These are phyloP conservation scores for Staphylotrichum tortipilum DNA, from an alignment of 495 filamentous ascomycete species.

Conservation along the genomic window DNA sequence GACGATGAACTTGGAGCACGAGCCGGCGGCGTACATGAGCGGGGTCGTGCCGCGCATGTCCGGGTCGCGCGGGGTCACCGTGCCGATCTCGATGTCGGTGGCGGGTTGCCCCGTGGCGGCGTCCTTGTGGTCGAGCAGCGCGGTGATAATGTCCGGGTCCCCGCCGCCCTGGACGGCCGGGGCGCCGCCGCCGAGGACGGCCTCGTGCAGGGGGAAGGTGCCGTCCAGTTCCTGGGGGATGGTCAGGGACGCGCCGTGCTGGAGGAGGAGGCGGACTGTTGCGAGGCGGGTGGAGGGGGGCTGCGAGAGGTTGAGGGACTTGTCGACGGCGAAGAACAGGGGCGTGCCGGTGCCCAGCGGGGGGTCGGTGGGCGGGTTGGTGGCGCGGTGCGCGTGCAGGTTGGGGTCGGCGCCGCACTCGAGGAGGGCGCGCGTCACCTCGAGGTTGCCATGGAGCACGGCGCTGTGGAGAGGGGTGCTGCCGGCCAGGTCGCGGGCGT, in stretches of 20 bases:
- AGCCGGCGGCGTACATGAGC: conserved; percentile 2
- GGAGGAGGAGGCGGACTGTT: not conserved
- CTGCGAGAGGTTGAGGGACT: not conserved
- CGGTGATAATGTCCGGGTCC: too few relatives aligned
- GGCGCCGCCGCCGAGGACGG: not conserved
- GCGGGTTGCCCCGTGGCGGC: not conserved
- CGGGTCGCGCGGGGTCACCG: not conserved
- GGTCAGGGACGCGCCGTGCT: not conserved
- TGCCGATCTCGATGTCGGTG: not conserved
- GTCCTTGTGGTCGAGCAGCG: not conserved
- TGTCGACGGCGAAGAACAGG: not conserved
- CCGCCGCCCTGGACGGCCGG: too few relatives aligned
- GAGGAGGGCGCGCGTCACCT: not conserved
- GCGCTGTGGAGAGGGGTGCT: not conserved
- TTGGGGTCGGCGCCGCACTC: not conserved
- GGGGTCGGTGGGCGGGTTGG: too few relatives aligned
- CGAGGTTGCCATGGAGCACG: not conserved
- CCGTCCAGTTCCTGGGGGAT: not conserved
- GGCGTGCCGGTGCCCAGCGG: not conserved
- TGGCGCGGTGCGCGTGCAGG: too few relatives aligned
- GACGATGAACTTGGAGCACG: not conserved
- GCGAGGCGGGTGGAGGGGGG: not conserved
- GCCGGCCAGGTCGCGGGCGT: not conserved
- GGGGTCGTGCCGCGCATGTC: not conserved
- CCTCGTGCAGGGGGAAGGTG: not conserved